Conservation (phyloP, 208 protist genomes). For the Leishmania turanica region DNA sequence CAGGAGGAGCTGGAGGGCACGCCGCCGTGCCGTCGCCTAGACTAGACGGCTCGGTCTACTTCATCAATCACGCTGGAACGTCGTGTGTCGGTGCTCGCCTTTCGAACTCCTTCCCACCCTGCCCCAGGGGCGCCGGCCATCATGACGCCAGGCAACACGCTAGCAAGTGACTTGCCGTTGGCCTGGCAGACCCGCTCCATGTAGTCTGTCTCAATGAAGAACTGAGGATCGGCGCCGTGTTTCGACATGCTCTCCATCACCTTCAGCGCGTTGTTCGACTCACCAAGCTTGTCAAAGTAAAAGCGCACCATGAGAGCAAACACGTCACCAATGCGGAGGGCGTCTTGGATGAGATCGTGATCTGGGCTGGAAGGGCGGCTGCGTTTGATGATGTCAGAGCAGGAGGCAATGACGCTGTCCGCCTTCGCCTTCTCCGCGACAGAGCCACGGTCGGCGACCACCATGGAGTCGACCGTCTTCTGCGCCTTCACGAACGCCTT, state of each 20-base stretch:
- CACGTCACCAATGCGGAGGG: slow-evolving; percentile 95
- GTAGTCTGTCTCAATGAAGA: slow-evolving; percentile 90
- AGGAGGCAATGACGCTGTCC: slow-evolving; percentile 78
- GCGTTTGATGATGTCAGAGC: slow-evolving; percentile 88
- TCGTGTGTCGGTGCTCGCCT: slow-evolving; percentile 18
- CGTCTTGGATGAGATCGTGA: slow-evolving; percentile 61
- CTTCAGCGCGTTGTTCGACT: slow-evolving; percentile 85
- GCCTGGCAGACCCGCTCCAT: slow-evolving; percentile 86
- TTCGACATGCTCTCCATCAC: slow-evolving; percentile 94
- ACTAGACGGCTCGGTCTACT: neutral
- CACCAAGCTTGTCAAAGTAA: slow-evolving; percentile 80
- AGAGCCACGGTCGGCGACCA: slow-evolving; percentile 28
- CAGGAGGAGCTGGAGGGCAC: neutral
- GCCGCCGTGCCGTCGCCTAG: neutral
- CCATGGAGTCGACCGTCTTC: slow-evolving; percentile 50
- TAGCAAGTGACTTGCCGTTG: slow-evolving; percentile 64
- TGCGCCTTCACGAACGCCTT: slow-evolving; percentile 64
- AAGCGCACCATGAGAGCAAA: slow-evolving; percentile 95
- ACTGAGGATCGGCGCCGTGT: slow-evolving; percentile 80
- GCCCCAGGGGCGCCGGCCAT: neutral
- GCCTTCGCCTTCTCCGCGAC: slow-evolving; percentile 60
- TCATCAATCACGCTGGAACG: slow-evolving; percentile 38
- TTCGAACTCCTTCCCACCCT: slow-evolving; percentile 10
- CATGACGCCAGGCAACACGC: slow-evolving; percentile 42
- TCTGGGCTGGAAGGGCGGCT: slow-evolving; percentile 67